Evolutionary conservation across 257 asterid genomes (phyloP).

Genomic region (Solanum paucissectum): DNA sequence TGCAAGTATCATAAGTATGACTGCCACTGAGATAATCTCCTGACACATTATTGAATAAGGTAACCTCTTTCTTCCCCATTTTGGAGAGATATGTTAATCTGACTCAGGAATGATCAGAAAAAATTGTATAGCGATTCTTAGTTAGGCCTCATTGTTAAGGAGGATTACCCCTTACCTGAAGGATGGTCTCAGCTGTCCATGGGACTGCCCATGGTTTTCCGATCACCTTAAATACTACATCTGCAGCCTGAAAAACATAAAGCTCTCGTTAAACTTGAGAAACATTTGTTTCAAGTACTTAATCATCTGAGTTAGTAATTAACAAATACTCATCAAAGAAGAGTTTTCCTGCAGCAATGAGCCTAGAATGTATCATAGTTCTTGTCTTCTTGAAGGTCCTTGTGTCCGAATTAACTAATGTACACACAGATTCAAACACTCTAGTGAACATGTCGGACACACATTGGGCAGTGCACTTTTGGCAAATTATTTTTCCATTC

Average conservation of each 20-base stretch:
- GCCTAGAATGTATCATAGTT: not conserved
- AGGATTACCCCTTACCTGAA: constrained; percentile 38
- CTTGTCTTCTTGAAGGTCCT: not conserved
- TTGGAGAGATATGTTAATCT: not conserved
- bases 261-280: not conserved
- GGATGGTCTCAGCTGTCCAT: constrained; percentile 90
- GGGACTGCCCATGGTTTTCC: constrained; percentile 92
- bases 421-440: not conserved
- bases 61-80: not conserved
- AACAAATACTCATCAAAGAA: not conserved
- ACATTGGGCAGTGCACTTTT: not conserved
- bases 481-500: not conserved
- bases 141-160: not conserved
- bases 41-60: not conserved
- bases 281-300: not conserved
- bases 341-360: not conserved
- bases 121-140: not conserved
- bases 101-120: not conserved
- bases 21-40: not conserved
- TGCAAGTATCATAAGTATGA: not conserved
- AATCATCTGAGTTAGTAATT: not conserved
- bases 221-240: constrained; percentile 26
- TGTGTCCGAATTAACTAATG: not conserved
- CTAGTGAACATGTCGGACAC: not conserved
- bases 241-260: constrained; percentile 34